Percentiles rank a stretch among this genome's conserved stretches.
Conservation (phyloP, 2,329 filamentous ascomycete species). For the Microcyclospora pomicola region DNA sequence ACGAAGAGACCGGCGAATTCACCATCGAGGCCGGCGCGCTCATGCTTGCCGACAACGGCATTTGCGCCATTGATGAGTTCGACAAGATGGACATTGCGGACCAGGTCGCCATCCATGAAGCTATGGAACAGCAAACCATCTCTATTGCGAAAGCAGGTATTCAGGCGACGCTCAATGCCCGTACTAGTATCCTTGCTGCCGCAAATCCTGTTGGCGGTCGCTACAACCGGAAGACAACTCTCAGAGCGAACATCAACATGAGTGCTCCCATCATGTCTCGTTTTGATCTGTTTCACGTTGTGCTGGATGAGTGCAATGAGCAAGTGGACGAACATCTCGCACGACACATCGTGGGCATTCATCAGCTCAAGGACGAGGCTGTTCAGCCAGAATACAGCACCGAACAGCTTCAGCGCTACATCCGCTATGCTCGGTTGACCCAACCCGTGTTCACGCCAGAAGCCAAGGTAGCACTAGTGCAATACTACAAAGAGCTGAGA, state of each 20-base stretch:
- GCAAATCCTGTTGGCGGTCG: conserved; percentile 91
- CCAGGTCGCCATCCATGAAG: conserved; percentile 98
- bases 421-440: conserved; percentile 90
- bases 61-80: conserved; percentile 97
- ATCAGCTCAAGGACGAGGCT: conserved; percentile 83
- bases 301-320: conserved; percentile 94
- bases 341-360: conserved; percentile 85
- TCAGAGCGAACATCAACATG: conserved; percentile 96
- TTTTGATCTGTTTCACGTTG: conserved; percentile 97
- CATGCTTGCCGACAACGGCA: conserved; percentile 92
- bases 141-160: conserved; percentile 98
- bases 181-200: conserved; percentile 87
- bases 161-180: conserved; percentile 89
- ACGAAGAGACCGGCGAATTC: conserved; percentile 96
- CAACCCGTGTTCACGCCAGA: conserved; percentile 82
- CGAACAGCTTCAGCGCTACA: conserved; percentile 91
- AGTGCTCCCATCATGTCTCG: conserved; percentile 97
- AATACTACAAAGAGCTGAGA: conserved; percentile 89
- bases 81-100: conserved; percentile 99
- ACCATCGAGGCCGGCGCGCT: conserved; percentile 96
- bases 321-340: conserved; percentile 78
- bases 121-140: conserved; percentile 99
- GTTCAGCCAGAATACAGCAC: conserved; percentile 89
- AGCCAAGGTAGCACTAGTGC: conserved; percentile 70
- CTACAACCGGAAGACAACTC: conserved; percentile 92